Evolutionary conservation across 148 eudicot species (phyloP), one percentile per base, ranked within the genome.

Genomic region (Fagopyrum esculentum): DNA sequence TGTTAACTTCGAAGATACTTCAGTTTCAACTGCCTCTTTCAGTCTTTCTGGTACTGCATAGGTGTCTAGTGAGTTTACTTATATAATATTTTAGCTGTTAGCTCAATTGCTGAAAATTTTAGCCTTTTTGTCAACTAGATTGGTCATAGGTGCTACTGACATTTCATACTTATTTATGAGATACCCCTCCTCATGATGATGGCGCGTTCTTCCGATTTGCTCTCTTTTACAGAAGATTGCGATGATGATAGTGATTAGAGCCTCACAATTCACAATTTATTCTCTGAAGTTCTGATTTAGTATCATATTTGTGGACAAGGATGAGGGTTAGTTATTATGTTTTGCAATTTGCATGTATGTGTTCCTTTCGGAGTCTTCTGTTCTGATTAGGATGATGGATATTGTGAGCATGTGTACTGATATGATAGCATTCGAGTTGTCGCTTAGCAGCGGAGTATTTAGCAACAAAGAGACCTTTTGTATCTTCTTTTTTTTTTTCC

Each of bases 141-240:
- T 9, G 12, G 11, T 8, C 11, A 49, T 49, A 49, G 52, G 12
- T 49, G 52, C 52, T 49, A 49, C 12, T 49, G 9, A 1, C 9
- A 9, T 9, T 19, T 19, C 35, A 19, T 59, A 26, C 29, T 6
- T 55, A 16, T 15, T 4, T 59, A 30, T 63, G 44, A 55, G 11
- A 30, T 11, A 17, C 6, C 43, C 43, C n/a, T 2, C 0, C 1
- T 63, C 15, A 63, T 63, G 43, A 63, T 61, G 64, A 57, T 57
- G 35, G 15, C 29, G 45, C 45, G 35, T 61, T 64, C 70, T 64
- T 66, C 47, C 13, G 22, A 66, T 66, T 66, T 9, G 8, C 46
- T 66, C 71, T 66, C 19, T 40, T 66, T 66, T 66, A 43, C 47
- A 66, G 71, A n/a, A 12, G 47, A 66, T 43, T 9, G 43, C 47